Evolutionary conservation across 1,284 basidiomycete genomes (phyloP).

Genomic region (Sphaerobolus stellatus): DNA sequence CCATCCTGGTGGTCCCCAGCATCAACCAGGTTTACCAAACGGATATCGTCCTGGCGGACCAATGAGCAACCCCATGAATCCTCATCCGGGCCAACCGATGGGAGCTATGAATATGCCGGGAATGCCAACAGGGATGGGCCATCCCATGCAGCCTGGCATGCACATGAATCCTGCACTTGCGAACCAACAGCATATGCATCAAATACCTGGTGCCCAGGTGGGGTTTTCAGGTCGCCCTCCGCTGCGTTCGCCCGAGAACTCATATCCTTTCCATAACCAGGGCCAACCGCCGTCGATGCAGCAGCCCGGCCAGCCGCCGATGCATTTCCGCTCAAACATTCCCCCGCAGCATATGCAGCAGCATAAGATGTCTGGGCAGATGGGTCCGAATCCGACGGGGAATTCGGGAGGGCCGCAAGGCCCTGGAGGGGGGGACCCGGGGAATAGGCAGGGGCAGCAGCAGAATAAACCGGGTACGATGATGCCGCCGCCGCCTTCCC

Average conservation of each 20-base stretch:
- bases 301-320: conserved; percentile 2
- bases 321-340: conserved; percentile 39
- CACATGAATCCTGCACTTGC: conserved; percentile 12
- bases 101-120: conserved; percentile 29
- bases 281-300: conserved; percentile 1
- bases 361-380: conserved; percentile 10
- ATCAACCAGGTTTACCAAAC: conserved; percentile 21
- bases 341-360: conserved; percentile 33
- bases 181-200: conserved; percentile 11
- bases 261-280: conserved; percentile 11
- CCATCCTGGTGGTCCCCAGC: conserved; percentile 24
- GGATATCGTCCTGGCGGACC: conserved; percentile 26
- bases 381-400: conserved; percentile 7
- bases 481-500: conserved; percentile 50
- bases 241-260: conserved; percentile 4
- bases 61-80: conserved; percentile 31
- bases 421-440: no score
- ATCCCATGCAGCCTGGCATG: conserved; percentile 10
- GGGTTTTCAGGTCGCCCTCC: conserved; percentile 3
- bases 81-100: conserved; percentile 30
- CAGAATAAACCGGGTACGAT: conserved; percentile 42
- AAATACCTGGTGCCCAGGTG: conserved; percentile 5
- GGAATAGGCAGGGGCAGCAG: conserved; percentile 29
- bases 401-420: conserved; percentile 18
- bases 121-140: conserved; percentile 28